phyloP scores from a whole-genome alignment of 352 stramenopile genomes.

The Globisporangium emineosum region DNA sequence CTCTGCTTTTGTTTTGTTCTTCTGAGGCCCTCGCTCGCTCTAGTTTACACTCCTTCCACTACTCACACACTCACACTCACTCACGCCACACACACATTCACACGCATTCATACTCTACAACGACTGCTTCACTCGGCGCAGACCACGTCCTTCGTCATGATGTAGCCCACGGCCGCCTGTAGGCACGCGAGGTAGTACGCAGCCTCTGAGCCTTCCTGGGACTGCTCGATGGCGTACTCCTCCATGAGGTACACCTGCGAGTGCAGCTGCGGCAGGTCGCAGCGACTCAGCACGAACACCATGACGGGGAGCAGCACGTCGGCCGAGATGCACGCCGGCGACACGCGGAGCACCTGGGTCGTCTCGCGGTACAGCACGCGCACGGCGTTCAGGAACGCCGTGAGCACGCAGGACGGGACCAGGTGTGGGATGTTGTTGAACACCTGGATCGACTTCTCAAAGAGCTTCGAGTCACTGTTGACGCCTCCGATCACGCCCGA shows the following conservation, averaged over 20 bases:
- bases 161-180: conserved; percentile 77
- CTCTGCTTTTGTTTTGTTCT: background rate
- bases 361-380: conserved; percentile 69
- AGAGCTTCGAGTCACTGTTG: conserved; percentile 28
- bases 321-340: conserved; percentile 60
- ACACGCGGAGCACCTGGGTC: conserved; percentile 36
- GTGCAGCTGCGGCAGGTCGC: conserved; percentile 68
- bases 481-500: conserved; percentile 1
- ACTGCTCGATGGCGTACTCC: conserved; percentile 67
- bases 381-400: conserved; percentile 57
- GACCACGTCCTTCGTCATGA: conserved; percentile 33
- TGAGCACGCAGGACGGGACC: conserved; percentile 63
- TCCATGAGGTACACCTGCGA: conserved; percentile 80
- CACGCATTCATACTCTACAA: conserved; percentile 18
- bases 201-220: conserved; percentile 67
- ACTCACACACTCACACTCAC: conserved; percentile 8
- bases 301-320: conserved; percentile 76
- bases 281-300: conserved; percentile 68
- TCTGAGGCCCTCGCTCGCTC: background rate
- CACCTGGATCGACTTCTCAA: conserved; percentile 52
- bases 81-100: conserved; percentile 3
- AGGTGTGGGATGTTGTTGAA: conserved; percentile 73
- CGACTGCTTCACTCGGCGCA: conserved; percentile 1
- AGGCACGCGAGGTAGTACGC: conserved; percentile 82
- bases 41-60: conserved; percentile 12